phyloP scores from a whole-genome alignment of 306 rosid genomes.

The Vicia villosa region DNA sequence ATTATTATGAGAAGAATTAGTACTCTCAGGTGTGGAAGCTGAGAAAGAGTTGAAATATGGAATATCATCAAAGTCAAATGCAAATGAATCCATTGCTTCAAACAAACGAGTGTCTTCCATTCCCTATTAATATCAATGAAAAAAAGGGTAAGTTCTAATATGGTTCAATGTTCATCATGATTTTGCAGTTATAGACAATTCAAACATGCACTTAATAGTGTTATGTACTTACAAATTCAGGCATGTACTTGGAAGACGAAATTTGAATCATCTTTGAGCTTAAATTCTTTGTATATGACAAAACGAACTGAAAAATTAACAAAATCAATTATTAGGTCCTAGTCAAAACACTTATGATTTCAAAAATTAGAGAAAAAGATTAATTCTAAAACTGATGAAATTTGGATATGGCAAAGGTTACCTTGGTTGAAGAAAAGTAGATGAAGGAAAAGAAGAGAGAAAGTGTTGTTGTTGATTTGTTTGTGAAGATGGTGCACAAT shows the following conservation, averaged over 20 bases:
- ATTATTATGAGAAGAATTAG: constrained; percentile 18
- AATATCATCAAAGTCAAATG: constrained; percentile 36
- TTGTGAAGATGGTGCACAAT: not conserved
- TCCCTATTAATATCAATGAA: constrained; percentile 26
- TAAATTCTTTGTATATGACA: too few relatives aligned
- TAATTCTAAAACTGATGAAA: not conserved
- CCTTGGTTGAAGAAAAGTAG: constrained; percentile 14
- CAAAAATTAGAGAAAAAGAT: not conserved
- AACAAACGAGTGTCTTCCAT: constrained; percentile 37
- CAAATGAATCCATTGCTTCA: constrained; percentile 31
- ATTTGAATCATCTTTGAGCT: constrained; percentile 32
- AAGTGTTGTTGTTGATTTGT: not conserved
- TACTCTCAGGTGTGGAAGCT: constrained; percentile 27
- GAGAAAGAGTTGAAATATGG: constrained; percentile 32
- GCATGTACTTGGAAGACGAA: constrained; percentile 30
- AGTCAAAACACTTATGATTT: not conserved
- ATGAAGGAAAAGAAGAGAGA: constrained; percentile 1
- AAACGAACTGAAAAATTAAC: not conserved
- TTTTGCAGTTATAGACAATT: too few relatives aligned
- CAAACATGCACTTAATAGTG: not conserved
- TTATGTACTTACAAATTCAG: constrained; percentile 40
- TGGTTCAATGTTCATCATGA: too few relatives aligned
- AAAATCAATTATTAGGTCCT: not conserved
- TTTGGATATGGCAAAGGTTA: too few relatives aligned
- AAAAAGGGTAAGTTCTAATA: not conserved